Conservation (phyloP, 257 asterid species). For the Cinchona pubescens region DNA sequence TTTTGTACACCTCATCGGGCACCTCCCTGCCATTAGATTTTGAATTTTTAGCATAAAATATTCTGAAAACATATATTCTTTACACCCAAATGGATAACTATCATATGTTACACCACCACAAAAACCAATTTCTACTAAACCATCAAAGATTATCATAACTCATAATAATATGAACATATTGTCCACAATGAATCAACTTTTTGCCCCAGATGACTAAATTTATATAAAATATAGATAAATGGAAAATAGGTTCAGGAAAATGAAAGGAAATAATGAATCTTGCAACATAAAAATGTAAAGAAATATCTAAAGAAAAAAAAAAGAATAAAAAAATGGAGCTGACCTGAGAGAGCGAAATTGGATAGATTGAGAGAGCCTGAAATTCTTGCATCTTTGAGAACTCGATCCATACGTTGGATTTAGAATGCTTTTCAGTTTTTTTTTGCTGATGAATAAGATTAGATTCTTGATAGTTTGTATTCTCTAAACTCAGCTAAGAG, state of each 20-base stretch:
- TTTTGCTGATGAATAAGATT: neutral
- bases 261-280: neutral
- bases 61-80: neutral
- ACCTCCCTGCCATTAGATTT: slow-evolving; percentile 58
- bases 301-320: neutral
- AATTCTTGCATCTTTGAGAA: slow-evolving; percentile 77
- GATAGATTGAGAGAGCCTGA: slow-evolving; percentile 96
- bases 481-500: neutral
- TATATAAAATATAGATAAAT: too few species aligned
- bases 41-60: neutral
- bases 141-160: too few species aligned
- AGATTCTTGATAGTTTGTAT: neutral
- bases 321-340: slow-evolving; percentile 13
- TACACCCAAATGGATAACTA: too few species aligned
- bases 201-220: too few species aligned
- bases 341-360: slow-evolving; percentile 88
- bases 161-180: too few species aligned
- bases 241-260: neutral
- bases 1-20: slow-evolving; percentile 75
- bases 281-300: neutral
- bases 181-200: too few species aligned
- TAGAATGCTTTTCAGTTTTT: too few species aligned
- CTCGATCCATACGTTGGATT: slow-evolving; percentile 60
- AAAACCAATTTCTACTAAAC: too few species aligned
- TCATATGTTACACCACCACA: too few species aligned